Percentiles rank a stretch among this genome's conserved stretches.
These are phyloP conservation scores for Rostrohypoxylon terebratum DNA, from an alignment of 495 filamentous ascomycete genomes.

Conservation along the genomic window DNA sequence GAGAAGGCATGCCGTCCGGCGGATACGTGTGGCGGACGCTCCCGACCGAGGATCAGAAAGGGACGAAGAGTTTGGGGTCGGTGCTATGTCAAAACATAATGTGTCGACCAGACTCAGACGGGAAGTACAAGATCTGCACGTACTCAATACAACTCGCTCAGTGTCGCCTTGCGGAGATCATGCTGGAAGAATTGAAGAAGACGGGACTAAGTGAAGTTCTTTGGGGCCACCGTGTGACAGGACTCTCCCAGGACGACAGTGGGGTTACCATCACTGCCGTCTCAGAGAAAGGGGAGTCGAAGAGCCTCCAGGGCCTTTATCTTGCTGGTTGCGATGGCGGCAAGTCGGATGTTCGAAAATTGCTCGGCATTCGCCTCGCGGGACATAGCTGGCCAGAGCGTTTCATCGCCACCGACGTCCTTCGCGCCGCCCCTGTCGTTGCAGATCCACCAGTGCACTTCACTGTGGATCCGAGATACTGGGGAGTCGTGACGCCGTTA, in stretches of 20 bases:
- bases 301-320: constrained; percentile 12
- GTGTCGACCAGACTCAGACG: constrained; percentile 12
- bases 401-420: constrained; percentile 23
- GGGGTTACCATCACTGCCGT: constrained; percentile 7
- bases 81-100: constrained; percentile 18
- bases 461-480: constrained; percentile 22
- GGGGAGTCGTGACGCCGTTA: constrained; percentile 18
- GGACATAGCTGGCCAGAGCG: constrained; percentile 29
- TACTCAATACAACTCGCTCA: constrained; percentile 28
- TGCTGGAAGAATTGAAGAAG: constrained; percentile 12
- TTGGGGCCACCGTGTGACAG: constrained; percentile 23
- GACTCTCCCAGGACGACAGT: constrained; percentile 10
- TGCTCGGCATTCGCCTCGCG: constrained; percentile 23
- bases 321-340: constrained; percentile 24
- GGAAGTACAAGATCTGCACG: constrained; percentile 8
- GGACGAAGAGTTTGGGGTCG: constrained; percentile 8
- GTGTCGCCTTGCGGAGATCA: constrained; percentile 25
- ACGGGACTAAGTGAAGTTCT: constrained; percentile 18
- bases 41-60: constrained; percentile 20
- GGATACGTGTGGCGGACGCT: constrained; percentile 24
- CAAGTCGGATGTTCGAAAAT: constrained; percentile 13
- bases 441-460: constrained; percentile 22
- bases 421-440: constrained; percentile 19
- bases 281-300: background rate
- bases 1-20: constrained; percentile 22